A percentile compares a stretch with the other conserved stretches of the same genome.
Evolutionary conservation across 768 basidiomycete genomes (phyloP).

Genomic region (Clavaria fumosa): DNA sequence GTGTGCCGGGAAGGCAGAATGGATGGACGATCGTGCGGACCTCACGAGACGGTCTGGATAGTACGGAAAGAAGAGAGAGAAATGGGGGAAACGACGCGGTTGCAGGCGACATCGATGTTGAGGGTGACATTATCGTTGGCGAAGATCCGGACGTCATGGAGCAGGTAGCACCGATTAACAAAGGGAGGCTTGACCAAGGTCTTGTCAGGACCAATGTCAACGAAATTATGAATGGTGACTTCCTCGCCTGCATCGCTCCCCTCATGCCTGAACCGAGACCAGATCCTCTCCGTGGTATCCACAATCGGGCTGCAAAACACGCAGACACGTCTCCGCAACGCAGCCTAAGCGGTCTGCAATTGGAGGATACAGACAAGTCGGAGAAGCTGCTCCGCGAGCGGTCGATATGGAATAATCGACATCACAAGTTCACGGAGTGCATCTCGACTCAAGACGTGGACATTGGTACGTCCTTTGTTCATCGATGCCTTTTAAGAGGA

Average conservation of each 20-base stretch:
- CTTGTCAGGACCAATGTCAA: conserved; percentile 52
- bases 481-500: conserved; percentile 1
- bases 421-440: conserved; percentile 72
- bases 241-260: conserved; percentile 9
- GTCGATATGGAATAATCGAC: conserved; percentile 64
- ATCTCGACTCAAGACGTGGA: conserved; percentile 64
- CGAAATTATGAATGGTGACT: conserved; percentile 62
- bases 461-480: conserved; percentile 39
- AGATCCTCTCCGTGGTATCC: conserved; percentile 48
- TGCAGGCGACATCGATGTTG: conserved; percentile 46
- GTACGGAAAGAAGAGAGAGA: conserved; percentile 7
- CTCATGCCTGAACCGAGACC: conserved; percentile 15
- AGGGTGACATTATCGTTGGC: conserved; percentile 62
- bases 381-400: conserved; percentile 57
- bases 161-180: conserved; percentile 17
- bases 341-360: conserved; percentile 13
- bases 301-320: conserved; percentile 25
- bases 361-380: conserved; percentile 24
- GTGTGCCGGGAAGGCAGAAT: conserved; percentile 25
- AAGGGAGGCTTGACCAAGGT: conserved; percentile 29
- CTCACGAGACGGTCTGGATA: conserved; percentile 15
- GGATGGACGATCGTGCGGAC: conserved; percentile 68
- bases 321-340: conserved; percentile 17
- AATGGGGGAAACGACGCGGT: conserved; percentile 12
- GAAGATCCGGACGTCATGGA: conserved; percentile 43